Base-by-base conservation (phyloP, 768 basidiomycete genomes). In the Lactarius sanguifluus region DNA sequence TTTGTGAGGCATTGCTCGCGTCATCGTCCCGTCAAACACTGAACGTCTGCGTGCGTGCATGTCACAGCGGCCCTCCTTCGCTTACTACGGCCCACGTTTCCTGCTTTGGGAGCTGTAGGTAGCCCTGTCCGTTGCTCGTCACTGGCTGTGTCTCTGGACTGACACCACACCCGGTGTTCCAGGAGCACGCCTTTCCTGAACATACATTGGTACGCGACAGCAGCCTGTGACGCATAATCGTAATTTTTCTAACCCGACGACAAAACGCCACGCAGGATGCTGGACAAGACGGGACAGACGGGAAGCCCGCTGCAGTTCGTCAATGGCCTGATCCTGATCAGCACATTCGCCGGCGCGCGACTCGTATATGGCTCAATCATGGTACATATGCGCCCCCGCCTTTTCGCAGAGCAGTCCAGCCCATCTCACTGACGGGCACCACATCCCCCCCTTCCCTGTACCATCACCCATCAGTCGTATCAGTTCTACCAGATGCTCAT, bases 141-240 rank as follows among this genome's bases (percentile, higher is more conserved):
- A 20, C 54, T 30, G 23, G 56, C 40, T 28, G 16, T 70, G 12
- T 23, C 7, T 56, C 52, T n/a, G 20, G 56, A 25, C 50, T 52
- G 23, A 52, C 50, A 25, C 6, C 13, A 15, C 25, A 25, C 2
- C 50, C 15, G 5, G 25, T 0, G 41, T 40, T 54, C 20, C 66
- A 88, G 86, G 78, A 90, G 88, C 78, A 96, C 94, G 0, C 84
- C 94, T 65, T 94, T 96, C 77, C 79, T 96, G 68, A 91, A 96
- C 71, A 85, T 91, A 62, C 92, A 95, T 69, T 94, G 92, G 92
- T 93, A 70, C 67, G 80, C 50, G 23, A 25, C 50, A 5, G 23
- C 50, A 52, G 74, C 30, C 20, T 12, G 45, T 10, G n/a, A 12
- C 4, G 16, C 47, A 12, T 8, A 3, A 41, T 32, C 32, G 8